Percentiles rank a stretch among this genome's conserved stretches.
Conservation (phyloP, 495 filamentous ascomycete species). For the Beverwykella pulmonaria region DNA sequence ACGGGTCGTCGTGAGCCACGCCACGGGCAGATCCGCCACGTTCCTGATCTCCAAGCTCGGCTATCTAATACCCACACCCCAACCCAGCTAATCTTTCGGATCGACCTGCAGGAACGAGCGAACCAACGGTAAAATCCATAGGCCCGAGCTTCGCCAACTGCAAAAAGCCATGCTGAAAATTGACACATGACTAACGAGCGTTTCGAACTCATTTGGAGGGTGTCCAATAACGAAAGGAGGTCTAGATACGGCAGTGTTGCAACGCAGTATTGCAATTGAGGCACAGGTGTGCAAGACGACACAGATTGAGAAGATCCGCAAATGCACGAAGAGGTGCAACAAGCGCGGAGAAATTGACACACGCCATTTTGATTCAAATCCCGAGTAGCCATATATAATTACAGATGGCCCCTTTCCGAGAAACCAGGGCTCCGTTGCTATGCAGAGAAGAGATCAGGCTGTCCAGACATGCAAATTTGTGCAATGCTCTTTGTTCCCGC, state of each 20-base stretch:
- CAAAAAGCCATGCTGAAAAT: neutral
- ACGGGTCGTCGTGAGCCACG: neutral
- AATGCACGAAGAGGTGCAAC: neutral
- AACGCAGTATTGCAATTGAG: too few species aligned
- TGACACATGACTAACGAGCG: too few species aligned
- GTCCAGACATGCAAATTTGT: conserved; percentile 27
- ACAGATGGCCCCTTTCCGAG: conserved; percentile 23
- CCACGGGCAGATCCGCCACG: conserved; percentile 4
- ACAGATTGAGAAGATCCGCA: neutral
- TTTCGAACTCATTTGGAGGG: too few species aligned
- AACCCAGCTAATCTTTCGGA: conserved; percentile 9
- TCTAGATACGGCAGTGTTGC: too few species aligned
- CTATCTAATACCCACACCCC: neutral
- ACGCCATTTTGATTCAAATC: conserved; percentile 27
- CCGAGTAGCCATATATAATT: conserved; percentile 26
- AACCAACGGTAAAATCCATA: neutral
- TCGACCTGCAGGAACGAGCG: conserved; percentile 25
- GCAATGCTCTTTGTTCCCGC: conserved; percentile 18
- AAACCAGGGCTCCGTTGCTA: conserved; percentile 38
- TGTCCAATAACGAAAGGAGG: too few species aligned
- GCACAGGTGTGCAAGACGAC: too few species aligned
- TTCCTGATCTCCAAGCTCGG: conserved; percentile 10
- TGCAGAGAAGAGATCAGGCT: conserved; percentile 34
- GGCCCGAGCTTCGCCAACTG: conserved; percentile 5
- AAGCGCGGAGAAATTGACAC: conserved; percentile 16